Evolutionary conservation across 257 asterid genomes (phyloP).

Genomic region (Plantago elongata): DNA sequence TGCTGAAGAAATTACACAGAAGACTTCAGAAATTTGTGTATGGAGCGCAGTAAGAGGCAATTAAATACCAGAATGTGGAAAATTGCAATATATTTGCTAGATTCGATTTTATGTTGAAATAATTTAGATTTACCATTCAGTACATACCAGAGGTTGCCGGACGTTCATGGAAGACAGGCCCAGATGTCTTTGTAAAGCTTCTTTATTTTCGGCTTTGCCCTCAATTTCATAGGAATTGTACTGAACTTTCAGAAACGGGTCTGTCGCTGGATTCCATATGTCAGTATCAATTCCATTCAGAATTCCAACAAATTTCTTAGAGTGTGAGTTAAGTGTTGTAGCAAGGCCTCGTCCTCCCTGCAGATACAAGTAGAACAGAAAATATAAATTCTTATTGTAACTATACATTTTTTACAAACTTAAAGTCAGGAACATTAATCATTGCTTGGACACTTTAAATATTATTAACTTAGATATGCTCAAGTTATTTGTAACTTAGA

Average conservation of each 20-base stretch:
- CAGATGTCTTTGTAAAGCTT: conserved; percentile 65
- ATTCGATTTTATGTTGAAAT: too few relatives aligned
- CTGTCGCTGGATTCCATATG: conserved; percentile 93
- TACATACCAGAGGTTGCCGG: conserved; percentile 75
- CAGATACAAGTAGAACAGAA: conserved; percentile 26
- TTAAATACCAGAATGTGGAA: too few relatives aligned
- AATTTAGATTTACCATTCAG: neutral
- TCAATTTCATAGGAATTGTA: conserved; percentile 61
- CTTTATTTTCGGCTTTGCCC: conserved; percentile 80
- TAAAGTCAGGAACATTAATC: neutral
- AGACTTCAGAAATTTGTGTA: neutral
- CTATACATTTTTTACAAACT: conserved; percentile 9
- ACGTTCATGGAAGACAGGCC: conserved; percentile 49
- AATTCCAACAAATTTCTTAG: conserved; percentile 83
- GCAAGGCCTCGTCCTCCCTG: conserved; percentile 91
- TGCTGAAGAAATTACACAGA: conserved; percentile 8
- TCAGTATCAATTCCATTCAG: conserved; percentile 93
- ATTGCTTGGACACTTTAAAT: neutral
- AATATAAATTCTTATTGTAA: conserved; percentile 1
- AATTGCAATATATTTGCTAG: too few relatives aligned
- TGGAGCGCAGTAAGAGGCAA: too few relatives aligned
- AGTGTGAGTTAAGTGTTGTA: conserved; percentile 62
- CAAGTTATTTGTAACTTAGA: neutral
- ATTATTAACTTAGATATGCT: neutral
- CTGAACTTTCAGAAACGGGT: conserved; percentile 66